Evolutionary conservation across 78 protist species (phyloP), one percentile per base, ranked within the genome.

Genomic region (Polysphondylium violaceum): DNA sequence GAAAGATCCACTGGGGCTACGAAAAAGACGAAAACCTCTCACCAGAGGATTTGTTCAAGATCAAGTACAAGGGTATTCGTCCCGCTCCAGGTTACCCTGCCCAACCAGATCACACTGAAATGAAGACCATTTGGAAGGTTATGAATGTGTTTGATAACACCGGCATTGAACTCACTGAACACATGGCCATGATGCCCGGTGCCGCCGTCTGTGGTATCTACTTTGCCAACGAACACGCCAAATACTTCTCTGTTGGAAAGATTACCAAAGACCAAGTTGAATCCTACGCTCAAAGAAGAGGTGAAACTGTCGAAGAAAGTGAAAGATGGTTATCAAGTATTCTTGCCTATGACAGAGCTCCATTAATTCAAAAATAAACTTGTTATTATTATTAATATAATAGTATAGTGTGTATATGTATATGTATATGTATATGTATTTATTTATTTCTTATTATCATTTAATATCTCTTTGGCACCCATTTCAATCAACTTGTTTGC

Each of bases 41-140:
- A 43, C 33, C 93, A 3, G 97, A 92, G 5, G 99, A 95, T 55
- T 25, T 97, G 60, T 89, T 95, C 81, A 87, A 94, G 79, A 60
- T 96, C 31, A 65, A 83, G 87, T 88, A 90, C 38, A 81, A 81
- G 50, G 99, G 99, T 67, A 98, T 99, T 77, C 93, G 99, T 3
- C 99, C 99, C 0, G 99, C 99, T 0, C 99, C 99, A 1, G 99
- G 99, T 35, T 99, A 98, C 74, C 99, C 99, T 5, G 81, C 96
- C 17, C 99, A 97, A 94, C 99, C 99, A 3, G 99, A 99, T 95
- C 99, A 98, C 94, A 97, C 97, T n/a, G 99, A 98, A 86, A 98
- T 98, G 96, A 19, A 11, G 25, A 73, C 95, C 7, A 92, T 98
- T 94, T 98, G 98, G 98, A 4, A n/a, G 41, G 74, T 97, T 16